Conservation (phyloP, 441 rosid species). For the Adansonia grandidieri region DNA sequence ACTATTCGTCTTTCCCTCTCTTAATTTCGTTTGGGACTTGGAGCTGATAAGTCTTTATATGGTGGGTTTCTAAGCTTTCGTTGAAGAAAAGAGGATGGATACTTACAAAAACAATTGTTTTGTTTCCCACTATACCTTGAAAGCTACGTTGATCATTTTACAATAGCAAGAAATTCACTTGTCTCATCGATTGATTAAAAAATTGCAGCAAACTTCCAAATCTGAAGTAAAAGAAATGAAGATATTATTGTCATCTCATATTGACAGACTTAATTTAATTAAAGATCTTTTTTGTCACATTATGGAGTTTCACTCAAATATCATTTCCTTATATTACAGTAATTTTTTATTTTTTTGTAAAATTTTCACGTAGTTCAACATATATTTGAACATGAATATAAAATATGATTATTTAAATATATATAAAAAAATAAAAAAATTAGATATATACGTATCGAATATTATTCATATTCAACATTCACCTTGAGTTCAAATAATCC, state of each 20-base stretch:
- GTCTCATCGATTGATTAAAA: not conserved
- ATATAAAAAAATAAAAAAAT: too few species aligned
- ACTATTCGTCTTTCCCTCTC: not conserved
- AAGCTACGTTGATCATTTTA: not conserved
- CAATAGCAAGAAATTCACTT: slow-evolving; percentile 4
- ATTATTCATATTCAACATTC: too few species aligned
- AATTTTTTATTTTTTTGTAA: too few species aligned
- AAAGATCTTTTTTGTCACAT: not conserved
- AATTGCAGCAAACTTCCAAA: not conserved
- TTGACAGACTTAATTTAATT: not conserved
- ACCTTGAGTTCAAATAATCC: too few species aligned
- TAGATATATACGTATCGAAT: too few species aligned
- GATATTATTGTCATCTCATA: not conserved
- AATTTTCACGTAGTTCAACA: too few species aligned
- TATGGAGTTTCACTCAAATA: not conserved
- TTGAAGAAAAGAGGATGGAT: not conserved
- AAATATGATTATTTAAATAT: too few species aligned
- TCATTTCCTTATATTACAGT: not conserved
- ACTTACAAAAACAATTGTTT: not conserved
- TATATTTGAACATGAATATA: too few species aligned
- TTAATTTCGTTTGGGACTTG: not conserved
- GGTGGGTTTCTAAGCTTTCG: not conserved
- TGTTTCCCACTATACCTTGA: not conserved
- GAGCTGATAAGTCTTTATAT: not conserved
- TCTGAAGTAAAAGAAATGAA: not conserved